phyloP scores from a whole-genome alignment of 768 basidiomycete genomes.

The Tylopilus intermedius region DNA sequence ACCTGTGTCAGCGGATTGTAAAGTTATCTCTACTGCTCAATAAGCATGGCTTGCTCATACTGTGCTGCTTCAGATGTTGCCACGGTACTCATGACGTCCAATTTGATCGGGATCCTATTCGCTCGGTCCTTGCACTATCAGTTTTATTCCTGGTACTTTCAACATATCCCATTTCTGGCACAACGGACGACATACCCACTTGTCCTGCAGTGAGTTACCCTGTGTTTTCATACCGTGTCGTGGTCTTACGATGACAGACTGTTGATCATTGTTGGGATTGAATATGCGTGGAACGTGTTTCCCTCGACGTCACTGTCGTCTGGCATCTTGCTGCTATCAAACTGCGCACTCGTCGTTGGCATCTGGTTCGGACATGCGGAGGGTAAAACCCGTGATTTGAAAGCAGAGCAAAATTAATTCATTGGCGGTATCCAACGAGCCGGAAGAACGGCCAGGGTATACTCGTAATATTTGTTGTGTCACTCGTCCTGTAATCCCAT shows the following conservation, averaged over 20 bases:
- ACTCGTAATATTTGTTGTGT: not conserved
- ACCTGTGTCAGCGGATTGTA: slow-evolving; percentile 60
- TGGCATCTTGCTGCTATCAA: slow-evolving; percentile 44
- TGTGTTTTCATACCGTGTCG: not conserved
- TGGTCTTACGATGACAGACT: slow-evolving; percentile 41
- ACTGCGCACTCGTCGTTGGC: slow-evolving; percentile 50
- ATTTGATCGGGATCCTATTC: slow-evolving; percentile 86
- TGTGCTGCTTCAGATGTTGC: slow-evolving; percentile 53
- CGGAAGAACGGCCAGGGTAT: not conserved
- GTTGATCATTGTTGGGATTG: slow-evolving; percentile 53
- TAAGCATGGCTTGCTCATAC: slow-evolving; percentile 13
- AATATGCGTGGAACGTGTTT: slow-evolving; percentile 86
- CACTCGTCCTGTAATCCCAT: slow-evolving; percentile 47
- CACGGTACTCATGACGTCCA: slow-evolving; percentile 83
- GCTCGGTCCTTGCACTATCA: slow-evolving; percentile 96
- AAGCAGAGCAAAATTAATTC: not conserved
- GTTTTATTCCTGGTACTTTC: slow-evolving; percentile 97
- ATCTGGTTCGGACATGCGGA: slow-evolving; percentile 48
- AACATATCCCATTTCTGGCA: slow-evolving; percentile 78
- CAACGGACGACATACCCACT: slow-evolving; percentile 69
- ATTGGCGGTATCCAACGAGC: not conserved
- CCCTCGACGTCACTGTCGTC: slow-evolving; percentile 76
- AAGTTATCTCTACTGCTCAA: slow-evolving; percentile 23
- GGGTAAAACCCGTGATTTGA: slow-evolving; percentile 23
- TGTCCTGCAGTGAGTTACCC: slow-evolving; percentile 49